Percentiles rank a stretch among this genome's conserved stretches.
Conservation (phyloP, 495 filamentous ascomycete species). For the Neurospora tetrasperma region DNA sequence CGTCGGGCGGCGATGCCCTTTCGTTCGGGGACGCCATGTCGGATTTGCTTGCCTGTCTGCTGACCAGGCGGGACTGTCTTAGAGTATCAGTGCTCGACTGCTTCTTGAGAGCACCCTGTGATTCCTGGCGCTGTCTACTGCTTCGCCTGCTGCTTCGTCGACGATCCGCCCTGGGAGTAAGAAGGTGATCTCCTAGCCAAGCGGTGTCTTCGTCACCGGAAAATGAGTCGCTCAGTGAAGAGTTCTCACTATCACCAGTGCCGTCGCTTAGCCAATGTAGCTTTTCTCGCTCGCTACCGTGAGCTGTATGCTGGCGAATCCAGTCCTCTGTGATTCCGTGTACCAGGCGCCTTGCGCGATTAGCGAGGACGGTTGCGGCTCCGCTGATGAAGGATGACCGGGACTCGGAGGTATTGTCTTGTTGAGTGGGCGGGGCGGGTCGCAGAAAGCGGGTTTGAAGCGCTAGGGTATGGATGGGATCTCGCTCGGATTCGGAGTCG, state of each 20-base stretch:
- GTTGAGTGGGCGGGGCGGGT: conserved; percentile 30
- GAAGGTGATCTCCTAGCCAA: conserved; percentile 31
- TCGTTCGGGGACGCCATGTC: conserved; percentile 31
- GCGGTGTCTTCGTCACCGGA: conserved; percentile 31
- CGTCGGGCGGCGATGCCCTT: conserved; percentile 18
- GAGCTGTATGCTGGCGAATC: conserved; percentile 63
- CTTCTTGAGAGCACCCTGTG: conserved; percentile 35
- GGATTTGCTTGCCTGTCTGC: conserved; percentile 15
- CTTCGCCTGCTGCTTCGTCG: conserved; percentile 30
- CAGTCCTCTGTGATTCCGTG: conserved; percentile 66
- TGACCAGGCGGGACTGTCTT: conserved; percentile 47
- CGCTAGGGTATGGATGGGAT: conserved; percentile 41
- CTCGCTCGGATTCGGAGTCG: conserved; percentile 31
- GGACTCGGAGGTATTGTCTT: conserved; percentile 24
- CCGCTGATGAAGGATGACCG: conserved; percentile 37
- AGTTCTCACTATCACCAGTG: conserved; percentile 51
- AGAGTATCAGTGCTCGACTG: conserved; percentile 54
- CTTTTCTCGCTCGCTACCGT: conserved; percentile 49
- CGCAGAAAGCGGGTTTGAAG: conserved; percentile 45
- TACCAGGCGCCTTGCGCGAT: conserved; percentile 41
- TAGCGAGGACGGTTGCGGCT: conserved; percentile 43
- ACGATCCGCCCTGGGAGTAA: conserved; percentile 29
- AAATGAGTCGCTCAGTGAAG: conserved; percentile 50
- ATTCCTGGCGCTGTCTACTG: conserved; percentile 29
- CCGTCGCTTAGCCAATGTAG: conserved; percentile 71